phyloP scores from a whole-genome alignment of 2,329 filamentous ascomycete species.

The Ceratocystis ficicola region DNA sequence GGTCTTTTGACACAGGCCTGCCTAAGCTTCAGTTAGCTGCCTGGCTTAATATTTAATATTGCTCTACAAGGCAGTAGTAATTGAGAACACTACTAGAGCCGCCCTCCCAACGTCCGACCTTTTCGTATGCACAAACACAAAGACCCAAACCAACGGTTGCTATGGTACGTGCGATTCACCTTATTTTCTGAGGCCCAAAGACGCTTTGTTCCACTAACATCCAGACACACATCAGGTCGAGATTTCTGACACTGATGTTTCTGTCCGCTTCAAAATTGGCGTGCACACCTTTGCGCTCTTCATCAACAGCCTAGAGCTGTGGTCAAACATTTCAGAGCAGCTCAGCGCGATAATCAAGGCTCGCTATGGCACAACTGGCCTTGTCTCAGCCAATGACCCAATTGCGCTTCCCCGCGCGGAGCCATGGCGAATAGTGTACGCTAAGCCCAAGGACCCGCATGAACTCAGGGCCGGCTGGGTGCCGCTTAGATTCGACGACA shows the following conservation, averaged over 20 bases:
- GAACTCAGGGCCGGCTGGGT: conserved; percentile 42
- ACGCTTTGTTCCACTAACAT: background rate
- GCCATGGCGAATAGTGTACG: conserved; percentile 37
- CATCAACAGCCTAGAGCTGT: conserved; percentile 44
- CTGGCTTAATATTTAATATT: no score
- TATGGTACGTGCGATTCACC: conserved; percentile 3
- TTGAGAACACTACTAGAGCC: no score
- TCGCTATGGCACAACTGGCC: conserved; percentile 40
- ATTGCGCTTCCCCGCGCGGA: conserved; percentile 31
- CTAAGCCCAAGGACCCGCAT: conserved; percentile 33
- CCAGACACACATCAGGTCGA: background rate
- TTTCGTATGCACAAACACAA: background rate
- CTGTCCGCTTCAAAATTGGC: conserved; percentile 61
- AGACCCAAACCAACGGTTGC: background rate
- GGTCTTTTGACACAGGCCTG: background rate
- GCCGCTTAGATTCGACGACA: conserved; percentile 30
- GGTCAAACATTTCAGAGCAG: conserved; percentile 44
- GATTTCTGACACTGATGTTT: conserved; percentile 36
- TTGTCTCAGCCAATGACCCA: conserved; percentile 31
- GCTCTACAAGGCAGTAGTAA: no score
- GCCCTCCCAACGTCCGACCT: no score
- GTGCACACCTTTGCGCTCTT: conserved; percentile 59
- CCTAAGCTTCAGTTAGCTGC: background rate
- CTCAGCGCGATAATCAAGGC: conserved; percentile 48
- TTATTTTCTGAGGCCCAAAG: no score